Base-by-base conservation (phyloP, 257 asterid genomes). In the Solanum habrochaites region DNA sequence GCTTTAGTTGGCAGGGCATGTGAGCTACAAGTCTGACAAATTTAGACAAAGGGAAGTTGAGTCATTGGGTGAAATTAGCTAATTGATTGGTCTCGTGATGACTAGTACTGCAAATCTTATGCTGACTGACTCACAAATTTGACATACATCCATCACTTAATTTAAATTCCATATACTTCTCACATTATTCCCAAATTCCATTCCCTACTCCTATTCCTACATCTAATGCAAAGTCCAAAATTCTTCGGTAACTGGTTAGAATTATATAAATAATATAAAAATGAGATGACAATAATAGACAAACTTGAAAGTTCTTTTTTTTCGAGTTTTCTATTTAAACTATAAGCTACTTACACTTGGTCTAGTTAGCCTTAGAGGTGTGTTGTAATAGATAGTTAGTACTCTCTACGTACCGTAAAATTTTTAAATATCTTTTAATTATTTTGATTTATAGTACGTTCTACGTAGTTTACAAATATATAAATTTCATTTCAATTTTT, bases 281-380 rank as follows among this genome's bases (percentile, higher is more conserved):
- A 60, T 60, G 3, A 11, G 11, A 20, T 58, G 9, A 62, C 13
- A 3, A n/a, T 23, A 10, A 6, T n/a, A 64, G 5, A 11, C 0
- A 64, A 3, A n/a, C 1, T n/a, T 64, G 0, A 64, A 64, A n/a
- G 12, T 62, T 23, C 5, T 0, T 23, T 62, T 52, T 62, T 64
- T n/a, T 1, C 0, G 0, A 64, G 4, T 12, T 64, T n/a, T n/a
- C 0, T 8, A 58, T 58, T 0, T 58, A 2, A 58, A 58, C 25
- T 58, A 21, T 8, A 0, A 8, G 6, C 11, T 58, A 20, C 9
- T 20, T 20, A 9, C 5, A 21, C 11, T 60, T 21, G 29, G 3
- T 60, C 27, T 23, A 21, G 14, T 21, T n/a, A 21, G 29, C 1
- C 11, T 58, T 2, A n/a, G 6, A 58, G 11, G 1, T 21, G 12